Evolutionary conservation across 257 asterid species (phyloP), one percentile per base, ranked within the genome.

Genomic region (Solanum tacnaense): DNA sequence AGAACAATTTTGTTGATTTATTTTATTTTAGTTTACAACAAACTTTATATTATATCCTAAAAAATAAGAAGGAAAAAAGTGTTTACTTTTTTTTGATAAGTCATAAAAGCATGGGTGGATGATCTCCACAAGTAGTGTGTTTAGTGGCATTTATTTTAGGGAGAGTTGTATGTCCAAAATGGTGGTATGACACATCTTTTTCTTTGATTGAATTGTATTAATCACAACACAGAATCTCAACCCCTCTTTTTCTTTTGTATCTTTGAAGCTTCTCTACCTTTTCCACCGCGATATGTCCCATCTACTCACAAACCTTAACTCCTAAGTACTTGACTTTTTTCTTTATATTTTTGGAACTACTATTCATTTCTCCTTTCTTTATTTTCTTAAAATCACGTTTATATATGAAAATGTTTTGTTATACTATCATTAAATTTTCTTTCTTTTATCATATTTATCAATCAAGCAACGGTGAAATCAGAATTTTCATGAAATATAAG

Each of bases 311-410:
- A 85, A 85, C 81, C 87, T 85, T 85, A 68, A 71, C 62, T 62
- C 87, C 78, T 67, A 85, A 85, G 87, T 65, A 39, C 87, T 85
- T 85, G 81, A 85, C 87, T 67, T 84, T 46, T 84, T 41, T 16
- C n/a, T 7, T 67, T 16, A 16, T 52, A 16, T 12, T 2, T 25
- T 25, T 11, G 15, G 21, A 13, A 68, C 34, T 31, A 84, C 87
- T 84, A 60, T 84, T 84, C 38, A 60, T 84, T 70, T 85, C 36
- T 39, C 20, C 67, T 15, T 85, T 36, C 29, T 85, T 67, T 36
- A 85, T 67, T 35, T 85, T 60, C 87, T 67, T 38, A 85, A 41
- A 52, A 31, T 67, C 81, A 85, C 81, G 87, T 85, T 67, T 85
- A 85, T 4, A 41, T 41, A 41, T 41, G 49, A 41, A 13, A 85